Percentiles rank a stretch among this genome's conserved stretches.
phyloP scores from a whole-genome alignment of 371 early-diverging fungal genomes.

The Gilbertella persicaria region DNA sequence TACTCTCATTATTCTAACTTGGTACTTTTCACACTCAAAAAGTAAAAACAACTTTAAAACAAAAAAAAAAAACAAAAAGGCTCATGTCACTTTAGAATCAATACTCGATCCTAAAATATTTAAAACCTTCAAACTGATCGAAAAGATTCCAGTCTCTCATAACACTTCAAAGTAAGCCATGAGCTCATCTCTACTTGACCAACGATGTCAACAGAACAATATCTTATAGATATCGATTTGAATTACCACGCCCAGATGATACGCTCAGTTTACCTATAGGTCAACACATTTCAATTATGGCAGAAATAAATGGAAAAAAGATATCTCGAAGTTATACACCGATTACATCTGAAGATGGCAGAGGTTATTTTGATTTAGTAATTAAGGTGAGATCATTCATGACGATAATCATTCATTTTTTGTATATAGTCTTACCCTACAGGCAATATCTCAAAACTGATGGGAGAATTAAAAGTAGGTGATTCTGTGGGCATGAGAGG shows the following conservation, averaged over 20 bases:
- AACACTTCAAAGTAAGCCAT: slow-evolving; percentile 84
- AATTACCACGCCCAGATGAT: slow-evolving; percentile 60
- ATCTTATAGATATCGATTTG: slow-evolving; percentile 82
- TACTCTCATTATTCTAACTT: too few species aligned
- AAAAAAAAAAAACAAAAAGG: too few species aligned
- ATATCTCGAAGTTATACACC: slow-evolving; percentile 90
- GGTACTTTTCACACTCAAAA: too few species aligned
- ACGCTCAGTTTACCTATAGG: slow-evolving; percentile 84
- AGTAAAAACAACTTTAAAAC: too few species aligned
- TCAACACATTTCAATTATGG: slow-evolving; percentile 86
- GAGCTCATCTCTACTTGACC: too few species aligned
- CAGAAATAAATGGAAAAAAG: slow-evolving; percentile 77
- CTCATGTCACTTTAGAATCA: too few species aligned
- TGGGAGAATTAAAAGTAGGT: slow-evolving; percentile 77
- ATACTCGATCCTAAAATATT: slow-evolving; percentile 65
- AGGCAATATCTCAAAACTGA: slow-evolving; percentile 82
- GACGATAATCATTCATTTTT: slow-evolving; percentile 26
- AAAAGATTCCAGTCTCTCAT: slow-evolving; percentile 68
- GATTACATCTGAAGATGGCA: slow-evolving; percentile 70
- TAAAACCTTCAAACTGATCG: slow-evolving; percentile 70
- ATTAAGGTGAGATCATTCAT: slow-evolving; percentile 69
- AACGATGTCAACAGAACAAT: too few species aligned
- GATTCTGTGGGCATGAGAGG: slow-evolving; percentile 84
- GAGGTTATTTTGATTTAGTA: slow-evolving; percentile 86
- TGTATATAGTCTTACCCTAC: slow-evolving; percentile 77